phyloP scores from a whole-genome alignment of 1,284 basidiomycete genomes.

The Grifola frondosa region DNA sequence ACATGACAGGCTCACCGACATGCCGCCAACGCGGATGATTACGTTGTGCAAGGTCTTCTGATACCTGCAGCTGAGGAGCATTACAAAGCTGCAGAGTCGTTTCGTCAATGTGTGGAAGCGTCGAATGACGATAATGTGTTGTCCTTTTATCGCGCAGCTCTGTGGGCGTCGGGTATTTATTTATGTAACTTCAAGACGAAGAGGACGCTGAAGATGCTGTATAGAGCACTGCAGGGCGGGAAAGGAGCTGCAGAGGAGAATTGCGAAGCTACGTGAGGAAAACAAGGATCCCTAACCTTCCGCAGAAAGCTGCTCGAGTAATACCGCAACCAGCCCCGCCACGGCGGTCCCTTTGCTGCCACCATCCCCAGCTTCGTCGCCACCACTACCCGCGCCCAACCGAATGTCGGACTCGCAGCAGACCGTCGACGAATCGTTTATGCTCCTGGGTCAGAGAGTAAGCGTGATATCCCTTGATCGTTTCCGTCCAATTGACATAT shows the following conservation, averaged over 20 bases:
- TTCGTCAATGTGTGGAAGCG: conserved; percentile 65
- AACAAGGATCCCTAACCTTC: conserved; percentile 68
- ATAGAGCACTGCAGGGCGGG: conserved; percentile 68
- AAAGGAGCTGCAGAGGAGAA: conserved; percentile 68
- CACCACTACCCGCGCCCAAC: conserved; percentile 35
- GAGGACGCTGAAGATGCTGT: conserved; percentile 69
- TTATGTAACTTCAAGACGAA: conserved; percentile 53
- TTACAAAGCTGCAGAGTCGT: conserved; percentile 70
- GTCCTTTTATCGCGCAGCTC: not conserved
- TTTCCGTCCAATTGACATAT: not conserved
- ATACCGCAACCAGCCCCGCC: conserved; percentile 15
- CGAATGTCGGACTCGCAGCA: conserved; percentile 68
- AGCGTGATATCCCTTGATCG: conserved; percentile 13
- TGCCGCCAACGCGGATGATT: conserved; percentile 75
- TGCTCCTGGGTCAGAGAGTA: conserved; percentile 75
- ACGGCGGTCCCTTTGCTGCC: conserved; percentile 21
- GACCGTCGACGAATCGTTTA: conserved; percentile 80
- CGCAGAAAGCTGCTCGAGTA: conserved; percentile 34
- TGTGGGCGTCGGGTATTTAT: conserved; percentile 11
- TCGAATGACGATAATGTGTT: conserved; percentile 68
- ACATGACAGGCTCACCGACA: conserved; percentile 71
- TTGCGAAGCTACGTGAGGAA: conserved; percentile 67
- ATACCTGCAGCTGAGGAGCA: conserved; percentile 66
- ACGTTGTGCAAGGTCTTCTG: conserved; percentile 57
- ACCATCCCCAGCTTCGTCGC: conserved; percentile 41